Conservation (phyloP, 805 yeast genomes). For the Zygosaccharomyces bisporus region DNA sequence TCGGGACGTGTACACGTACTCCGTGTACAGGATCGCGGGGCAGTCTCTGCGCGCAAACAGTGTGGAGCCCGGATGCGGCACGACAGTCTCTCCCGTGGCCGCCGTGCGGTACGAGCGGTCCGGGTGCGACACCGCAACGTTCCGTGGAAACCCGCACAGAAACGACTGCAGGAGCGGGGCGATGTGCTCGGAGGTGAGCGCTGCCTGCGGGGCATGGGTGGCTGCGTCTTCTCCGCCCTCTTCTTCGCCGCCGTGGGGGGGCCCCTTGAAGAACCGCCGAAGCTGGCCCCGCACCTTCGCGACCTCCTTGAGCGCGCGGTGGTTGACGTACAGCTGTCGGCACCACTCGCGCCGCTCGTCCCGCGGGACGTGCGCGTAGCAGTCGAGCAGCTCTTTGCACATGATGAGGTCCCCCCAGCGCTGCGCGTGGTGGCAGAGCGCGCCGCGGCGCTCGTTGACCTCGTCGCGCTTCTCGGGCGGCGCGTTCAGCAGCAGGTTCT, state of each 20-base stretch:
- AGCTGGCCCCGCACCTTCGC: conserved; percentile 72
- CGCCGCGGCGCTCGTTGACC: conserved; percentile 68
- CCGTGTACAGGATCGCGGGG: conserved; percentile 91
- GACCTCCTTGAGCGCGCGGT: conserved; percentile 77
- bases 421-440: conserved; percentile 65
- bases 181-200: conserved; percentile 24
- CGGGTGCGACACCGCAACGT: conserved; percentile 92
- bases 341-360: conserved; percentile 79
- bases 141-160: conserved; percentile 75
- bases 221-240: conserved; percentile 6
- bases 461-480: conserved; percentile 79
- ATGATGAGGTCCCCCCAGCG: conserved; percentile 79
- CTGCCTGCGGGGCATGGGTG: conserved; percentile 23
- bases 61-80: conserved; percentile 87
- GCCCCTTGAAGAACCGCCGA: conserved; percentile 18
- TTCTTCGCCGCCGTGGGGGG: not conserved
- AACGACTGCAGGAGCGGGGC: conserved; percentile 69
- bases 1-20: conserved; percentile 87
- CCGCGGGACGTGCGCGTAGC: conserved; percentile 37
- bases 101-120: conserved; percentile 90
- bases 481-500: conserved; percentile 78
- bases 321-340: conserved; percentile 66
- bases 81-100: conserved; percentile 74
- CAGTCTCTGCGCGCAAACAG: conserved; percentile 66
- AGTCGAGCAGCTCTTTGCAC: conserved; percentile 71